Base-by-base conservation (phyloP, 2,329 filamentous ascomycete genomes). In the Diaporthe vaccinii region DNA sequence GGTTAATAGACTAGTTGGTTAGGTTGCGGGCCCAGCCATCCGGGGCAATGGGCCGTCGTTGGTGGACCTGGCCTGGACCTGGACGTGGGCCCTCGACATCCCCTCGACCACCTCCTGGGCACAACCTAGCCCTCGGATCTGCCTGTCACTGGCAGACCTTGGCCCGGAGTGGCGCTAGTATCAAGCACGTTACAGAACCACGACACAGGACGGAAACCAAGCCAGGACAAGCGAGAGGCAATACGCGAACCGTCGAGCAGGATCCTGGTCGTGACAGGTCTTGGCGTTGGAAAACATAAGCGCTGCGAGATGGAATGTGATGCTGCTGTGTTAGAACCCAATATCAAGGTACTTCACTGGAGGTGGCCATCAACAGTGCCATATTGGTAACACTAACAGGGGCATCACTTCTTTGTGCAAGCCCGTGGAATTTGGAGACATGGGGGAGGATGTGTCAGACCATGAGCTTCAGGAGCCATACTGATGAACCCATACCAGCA, bases 131-230 rank as follows among this genome's bases (percentile, higher is more conserved):
- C 31, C 46, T 68, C 65, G 65, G 65, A 53, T 39, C 46, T 39
- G 65, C 53, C 31, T 68, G 46, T 51, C 31, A 68, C 46, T 68
- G 65, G 65, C 65, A 39, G 61, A 7, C 22, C 46, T 68, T 53
- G 46, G 65, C 65, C 46, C n/a, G 14, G 15, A 41, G 65, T 20
- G 34, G 65, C 65, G 34, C 65, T 69, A 55, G 65, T 55, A 41
- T 69, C 49, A 69, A 69, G 49, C 34, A 55, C 10, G 65, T 69
- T 69, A 69, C 65, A 69, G 65, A 69, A 55, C 46, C 9, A 53
- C 31, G 46, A 53, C 65, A 28, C 44, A 25, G 31, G 65, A 51
- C 65, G 65, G 46, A 53, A 49, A 49, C 65, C 46, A 51, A 68
- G 46, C 53, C 65, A 46, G 59, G 31, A 65, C 25, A 44, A 62